A percentile compares a stretch with the other conserved stretches of the same genome.
phyloP scores from a whole-genome alignment of 495 filamentous ascomycete genomes.

The Podospora sp. region DNA sequence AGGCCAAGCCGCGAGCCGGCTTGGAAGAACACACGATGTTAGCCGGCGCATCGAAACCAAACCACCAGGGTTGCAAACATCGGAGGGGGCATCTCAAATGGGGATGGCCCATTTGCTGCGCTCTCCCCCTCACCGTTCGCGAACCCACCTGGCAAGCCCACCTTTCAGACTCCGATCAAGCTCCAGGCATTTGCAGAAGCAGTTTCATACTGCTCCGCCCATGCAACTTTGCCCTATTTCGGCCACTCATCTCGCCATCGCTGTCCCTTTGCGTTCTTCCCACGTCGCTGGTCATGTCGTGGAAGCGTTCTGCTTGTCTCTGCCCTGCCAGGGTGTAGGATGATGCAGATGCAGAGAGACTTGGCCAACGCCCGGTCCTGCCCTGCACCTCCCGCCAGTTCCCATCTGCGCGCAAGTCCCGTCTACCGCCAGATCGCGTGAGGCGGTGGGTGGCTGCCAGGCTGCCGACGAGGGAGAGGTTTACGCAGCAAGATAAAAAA shows the following conservation, averaged over 20 bases:
- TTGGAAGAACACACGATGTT: slow-evolving; percentile 8
- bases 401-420: slow-evolving; percentile 20
- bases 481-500: background rate
- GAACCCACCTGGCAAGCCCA: slow-evolving; percentile 3
- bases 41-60: slow-evolving; percentile 24
- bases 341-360: slow-evolving; percentile 23
- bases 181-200: slow-evolving; percentile 22
- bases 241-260: slow-evolving; percentile 20
- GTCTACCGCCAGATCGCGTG: slow-evolving; percentile 23
- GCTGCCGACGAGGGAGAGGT: slow-evolving; percentile 9
- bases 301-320: slow-evolving; percentile 20
- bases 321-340: slow-evolving; percentile 23
- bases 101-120: slow-evolving; percentile 27
- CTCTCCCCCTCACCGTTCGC: slow-evolving; percentile 20
- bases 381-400: slow-evolving; percentile 26
- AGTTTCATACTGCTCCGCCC: slow-evolving; percentile 31
- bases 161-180: slow-evolving; percentile 23
- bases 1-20: slow-evolving; percentile 5
- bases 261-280: slow-evolving; percentile 14
- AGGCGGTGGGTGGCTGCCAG: slow-evolving; percentile 21
- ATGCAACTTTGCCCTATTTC: slow-evolving; percentile 17
- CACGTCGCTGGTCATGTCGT: slow-evolving; percentile 15
- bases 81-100: slow-evolving; percentile 22
- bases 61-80: slow-evolving; percentile 22
- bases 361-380: slow-evolving; percentile 21